These are phyloP conservation scores for Fusarium praegraminearum DNA, from an alignment of 2,329 filamentous ascomycete genomes.

Conservation along the genomic window DNA sequence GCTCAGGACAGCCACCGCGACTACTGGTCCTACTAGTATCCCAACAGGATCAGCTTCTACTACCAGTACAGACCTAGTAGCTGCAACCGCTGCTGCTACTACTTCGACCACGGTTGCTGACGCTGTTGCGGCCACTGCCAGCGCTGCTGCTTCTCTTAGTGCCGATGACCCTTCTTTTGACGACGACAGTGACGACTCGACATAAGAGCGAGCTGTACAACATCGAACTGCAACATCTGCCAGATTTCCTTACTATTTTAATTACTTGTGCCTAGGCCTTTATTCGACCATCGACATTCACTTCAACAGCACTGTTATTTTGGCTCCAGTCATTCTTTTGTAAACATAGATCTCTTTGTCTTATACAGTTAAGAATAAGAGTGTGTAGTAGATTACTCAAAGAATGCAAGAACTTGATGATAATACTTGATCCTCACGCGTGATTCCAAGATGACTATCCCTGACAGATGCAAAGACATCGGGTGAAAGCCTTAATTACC, in stretches of 20 bases:
- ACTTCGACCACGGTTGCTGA: background rate
- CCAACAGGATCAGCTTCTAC: background rate
- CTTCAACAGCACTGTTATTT: background rate
- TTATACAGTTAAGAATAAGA: background rate
- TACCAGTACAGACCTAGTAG: background rate
- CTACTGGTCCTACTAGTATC: background rate
- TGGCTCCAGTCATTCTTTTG: background rate
- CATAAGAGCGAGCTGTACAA: background rate
- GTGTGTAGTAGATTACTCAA: background rate
- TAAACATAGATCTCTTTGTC: background rate
- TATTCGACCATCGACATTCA: background rate
- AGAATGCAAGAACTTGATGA: background rate
- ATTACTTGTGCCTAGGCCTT: background rate
- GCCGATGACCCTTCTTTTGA: conserved; percentile 1
- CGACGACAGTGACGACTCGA: background rate
- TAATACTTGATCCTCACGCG: no score
- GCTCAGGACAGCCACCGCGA: background rate
- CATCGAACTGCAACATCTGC: rapidly evolving
- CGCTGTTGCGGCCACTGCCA: background rate
- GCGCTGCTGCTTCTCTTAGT: background rate
- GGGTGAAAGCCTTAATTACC: no score
- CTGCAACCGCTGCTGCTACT: background rate
- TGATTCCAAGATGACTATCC: no score
- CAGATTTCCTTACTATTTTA: background rate
- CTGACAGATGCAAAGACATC: no score